phyloP scores from a whole-genome alignment of 352 stramenopile species.

The Pythium diclinum region DNA sequence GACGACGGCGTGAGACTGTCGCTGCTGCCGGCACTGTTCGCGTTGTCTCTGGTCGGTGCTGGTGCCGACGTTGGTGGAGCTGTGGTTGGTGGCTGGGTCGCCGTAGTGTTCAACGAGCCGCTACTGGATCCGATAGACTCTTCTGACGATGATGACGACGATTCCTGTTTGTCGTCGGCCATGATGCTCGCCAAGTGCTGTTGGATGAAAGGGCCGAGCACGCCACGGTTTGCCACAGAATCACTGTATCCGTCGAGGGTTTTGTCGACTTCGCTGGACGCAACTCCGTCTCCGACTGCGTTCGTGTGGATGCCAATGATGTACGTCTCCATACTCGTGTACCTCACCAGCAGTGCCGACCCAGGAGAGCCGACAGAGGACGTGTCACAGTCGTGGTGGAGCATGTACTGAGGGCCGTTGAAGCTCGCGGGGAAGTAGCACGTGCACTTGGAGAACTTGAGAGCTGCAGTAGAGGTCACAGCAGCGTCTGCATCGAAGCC shows the following conservation, averaged over 20 bases:
- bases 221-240: constrained; percentile 43
- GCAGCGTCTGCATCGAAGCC: constrained; percentile 33
- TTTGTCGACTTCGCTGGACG: constrained; percentile 15
- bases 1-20: not conserved
- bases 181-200: constrained; percentile 38
- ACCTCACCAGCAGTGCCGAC: constrained; percentile 57
- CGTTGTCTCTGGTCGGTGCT: not conserved
- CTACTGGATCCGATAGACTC: not conserved
- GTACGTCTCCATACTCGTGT: constrained; percentile 50
- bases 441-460: constrained; percentile 47
- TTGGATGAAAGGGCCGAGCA: constrained; percentile 51
- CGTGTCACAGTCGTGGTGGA: constrained; percentile 64
- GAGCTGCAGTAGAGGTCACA: constrained; percentile 6
- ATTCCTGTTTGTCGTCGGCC: not conserved
- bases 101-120: not conserved
- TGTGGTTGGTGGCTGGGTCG: not conserved
- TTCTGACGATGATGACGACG: not conserved
- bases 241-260: constrained; percentile 28
- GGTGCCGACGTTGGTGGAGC: not conserved
- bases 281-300: constrained; percentile 26
- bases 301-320: constrained; percentile 63
- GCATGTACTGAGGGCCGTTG: constrained; percentile 40
- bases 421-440: constrained; percentile 46
- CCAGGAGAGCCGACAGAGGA: constrained; percentile 41
- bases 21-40: not conserved